Percentiles rank a stretch among this genome's conserved stretches.
These are phyloP conservation scores for Dictyostelium citrinum DNA, from an alignment of 78 protist species.

Conservation along the genomic window DNA sequence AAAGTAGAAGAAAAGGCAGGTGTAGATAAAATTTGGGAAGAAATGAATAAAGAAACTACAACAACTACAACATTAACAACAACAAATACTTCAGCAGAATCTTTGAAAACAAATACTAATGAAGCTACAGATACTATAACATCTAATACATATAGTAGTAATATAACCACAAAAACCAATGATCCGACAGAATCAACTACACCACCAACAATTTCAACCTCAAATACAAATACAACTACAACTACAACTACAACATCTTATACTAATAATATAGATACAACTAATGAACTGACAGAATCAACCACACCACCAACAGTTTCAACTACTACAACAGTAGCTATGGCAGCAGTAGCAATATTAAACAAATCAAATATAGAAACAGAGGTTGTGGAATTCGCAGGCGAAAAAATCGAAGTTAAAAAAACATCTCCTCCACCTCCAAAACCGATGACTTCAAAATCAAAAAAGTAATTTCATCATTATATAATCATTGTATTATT, in stretches of 20 bases:
- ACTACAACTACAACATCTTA: not conserved
- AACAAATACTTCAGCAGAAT: not conserved
- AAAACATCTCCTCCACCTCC: not conserved
- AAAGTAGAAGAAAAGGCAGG: not conserved
- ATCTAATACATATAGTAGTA: not conserved
- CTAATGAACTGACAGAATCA: not conserved
- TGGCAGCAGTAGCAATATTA: not conserved
- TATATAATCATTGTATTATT: not conserved
- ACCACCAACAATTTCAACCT: too few relatives aligned
- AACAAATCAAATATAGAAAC: not conserved
- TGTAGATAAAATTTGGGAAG: conserved; percentile 19
- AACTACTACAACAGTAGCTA: not conserved
- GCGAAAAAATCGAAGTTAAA: conserved; percentile 16
- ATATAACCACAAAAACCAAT: not conserved
- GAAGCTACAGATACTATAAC: not conserved
- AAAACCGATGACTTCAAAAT: not conserved
- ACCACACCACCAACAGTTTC: not conserved
- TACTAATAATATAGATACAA: not conserved
- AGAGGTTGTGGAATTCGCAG: conserved; percentile 46
- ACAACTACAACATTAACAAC: not conserved
- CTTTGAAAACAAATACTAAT: not conserved
- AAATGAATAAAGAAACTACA: conserved; percentile 2
- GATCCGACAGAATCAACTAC: not conserved
- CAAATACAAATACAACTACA: too few relatives aligned
- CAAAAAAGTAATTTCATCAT: not conserved